phyloP scores from a whole-genome alignment of 2,329 filamentous ascomycete species.

The Emericellopsis cladophorae region DNA sequence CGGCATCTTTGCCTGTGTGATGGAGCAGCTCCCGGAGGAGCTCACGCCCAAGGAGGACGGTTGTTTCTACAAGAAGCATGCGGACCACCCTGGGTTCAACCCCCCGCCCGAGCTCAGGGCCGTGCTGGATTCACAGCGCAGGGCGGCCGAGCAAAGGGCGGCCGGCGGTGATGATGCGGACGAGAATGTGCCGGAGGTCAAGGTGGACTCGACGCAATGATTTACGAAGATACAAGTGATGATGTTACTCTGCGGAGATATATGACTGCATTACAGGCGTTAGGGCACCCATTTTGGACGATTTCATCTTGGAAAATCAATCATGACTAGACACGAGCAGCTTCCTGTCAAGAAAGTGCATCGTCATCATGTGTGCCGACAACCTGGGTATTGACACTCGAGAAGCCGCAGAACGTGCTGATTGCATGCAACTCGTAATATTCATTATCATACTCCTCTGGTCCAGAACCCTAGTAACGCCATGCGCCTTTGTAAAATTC shows the following conservation, averaged over 20 bases:
- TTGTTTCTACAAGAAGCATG: conserved; percentile 83
- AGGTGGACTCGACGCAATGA: conserved; percentile 10
- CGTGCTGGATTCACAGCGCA: conserved; percentile 43
- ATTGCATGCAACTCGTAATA: too few relatives aligned
- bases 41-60: conserved; percentile 57
- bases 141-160: conserved; percentile 18
- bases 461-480: neutral
- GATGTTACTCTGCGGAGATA: neutral
- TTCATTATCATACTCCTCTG: neutral
- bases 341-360: too few relatives aligned
- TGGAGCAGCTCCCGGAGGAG: conserved; percentile 61
- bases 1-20: conserved; percentile 57
- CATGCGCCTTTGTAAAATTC: neutral
- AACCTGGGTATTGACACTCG: too few relatives aligned
- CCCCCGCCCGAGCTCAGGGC: conserved; percentile 45
- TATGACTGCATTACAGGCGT: neutral
- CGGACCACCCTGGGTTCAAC: conserved; percentile 75
- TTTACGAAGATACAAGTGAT: conserved; percentile 1
- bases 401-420: too few relatives aligned
- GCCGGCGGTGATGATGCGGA: conserved; percentile 4
- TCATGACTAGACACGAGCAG: too few relatives aligned
- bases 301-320: too few relatives aligned
- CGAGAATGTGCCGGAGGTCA: conserved; percentile 11
- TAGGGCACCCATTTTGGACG: too few relatives aligned
- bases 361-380: too few relatives aligned